Evolutionary conservation across 164 flowering plant species (phyloP).

Genomic region (Saururus chinensis): DNA sequence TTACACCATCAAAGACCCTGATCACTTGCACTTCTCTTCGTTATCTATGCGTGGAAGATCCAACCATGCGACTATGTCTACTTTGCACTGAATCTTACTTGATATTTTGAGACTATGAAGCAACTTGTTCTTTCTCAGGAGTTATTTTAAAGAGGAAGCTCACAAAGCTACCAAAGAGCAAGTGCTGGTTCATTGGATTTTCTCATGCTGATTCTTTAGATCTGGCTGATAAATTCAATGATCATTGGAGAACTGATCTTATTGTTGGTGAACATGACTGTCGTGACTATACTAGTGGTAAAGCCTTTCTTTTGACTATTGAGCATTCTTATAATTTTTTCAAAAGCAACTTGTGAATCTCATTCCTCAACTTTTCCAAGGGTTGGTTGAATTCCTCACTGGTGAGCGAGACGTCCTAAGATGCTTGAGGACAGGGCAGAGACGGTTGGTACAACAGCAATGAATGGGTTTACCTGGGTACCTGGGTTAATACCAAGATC

Average conservation of each 20-base stretch:
- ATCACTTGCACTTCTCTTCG: too few species aligned
- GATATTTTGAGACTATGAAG: neutral
- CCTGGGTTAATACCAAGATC: too few species aligned
- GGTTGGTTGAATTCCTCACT: neutral
- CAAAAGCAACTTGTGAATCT: too few species aligned
- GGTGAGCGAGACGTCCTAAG: neutral
- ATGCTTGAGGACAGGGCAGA: neutral
- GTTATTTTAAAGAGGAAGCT: conserved; percentile 43
- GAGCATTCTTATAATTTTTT: too few species aligned
- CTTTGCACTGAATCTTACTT: too few species aligned
- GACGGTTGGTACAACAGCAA: neutral
- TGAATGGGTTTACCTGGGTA: neutral
- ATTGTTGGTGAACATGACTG: conserved; percentile 63
- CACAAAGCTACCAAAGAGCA: conserved; percentile 40
- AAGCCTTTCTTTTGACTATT: neutral
- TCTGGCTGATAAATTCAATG: conserved; percentile 30
- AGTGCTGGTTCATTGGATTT: conserved; percentile 61
- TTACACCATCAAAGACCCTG: too few species aligned
- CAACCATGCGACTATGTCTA: too few species aligned
- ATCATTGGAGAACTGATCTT: conserved; percentile 45
- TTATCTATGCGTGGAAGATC: too few species aligned
- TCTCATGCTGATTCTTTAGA: conserved; percentile 25
- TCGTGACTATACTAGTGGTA: conserved; percentile 67
- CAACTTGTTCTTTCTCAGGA: conserved; percentile 22
- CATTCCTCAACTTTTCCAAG: too few species aligned